Base-by-base conservation (phyloP, 2,329 filamentous ascomycete genomes). In the Scolecobasidium constrictum region DNA sequence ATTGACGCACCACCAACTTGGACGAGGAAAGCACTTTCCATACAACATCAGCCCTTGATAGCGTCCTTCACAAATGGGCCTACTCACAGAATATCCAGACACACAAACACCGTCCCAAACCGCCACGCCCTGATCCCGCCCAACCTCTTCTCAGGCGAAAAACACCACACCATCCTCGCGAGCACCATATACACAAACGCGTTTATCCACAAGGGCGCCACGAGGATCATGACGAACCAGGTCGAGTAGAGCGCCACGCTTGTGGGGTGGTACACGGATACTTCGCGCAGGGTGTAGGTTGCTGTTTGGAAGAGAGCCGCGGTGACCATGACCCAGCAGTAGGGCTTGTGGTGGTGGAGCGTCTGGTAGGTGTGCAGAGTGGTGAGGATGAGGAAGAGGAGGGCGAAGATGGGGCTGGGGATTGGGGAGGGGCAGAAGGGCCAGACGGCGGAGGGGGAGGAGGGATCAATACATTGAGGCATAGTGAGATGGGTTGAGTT, bases 251-350 rank as follows among this genome's bases (percentile, higher is more conserved):
- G 1, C 1, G 46, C 45, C 0, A 47, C 40, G 11, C 48, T 57
- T 40, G 64, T 56, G 41, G 67, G 66, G 22, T 70, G 46, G 18
- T 57, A 57, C 2, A 67, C 61, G 13, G 59, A 59, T 1, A 67
- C 48, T 1, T 61, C 51, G 20, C 67, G 65, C 15, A 66, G 49
- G 5, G 63, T 47, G 48, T 65, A 71, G 7, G 59, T 58, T 2
- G 52, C 50, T n/a, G 60, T 50, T 49, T 72, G 66, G 65, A 66
- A 70, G 1, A 50, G 19, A 3, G 51, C 50, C 6, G 61, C 67
- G 55, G 69, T 64, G 34, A 68, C 59, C 7, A 72, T 59, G 3
- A 68, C 62, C 63, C 61, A 66, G 31, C 55, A 62, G 47, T 66
- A 65, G 13, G 47, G 46, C 44, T 66, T 64, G 17, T 53, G 56